phyloP scores from a whole-genome alignment of 345 rosid genomes.

The Arabidopsis suecica region DNA sequence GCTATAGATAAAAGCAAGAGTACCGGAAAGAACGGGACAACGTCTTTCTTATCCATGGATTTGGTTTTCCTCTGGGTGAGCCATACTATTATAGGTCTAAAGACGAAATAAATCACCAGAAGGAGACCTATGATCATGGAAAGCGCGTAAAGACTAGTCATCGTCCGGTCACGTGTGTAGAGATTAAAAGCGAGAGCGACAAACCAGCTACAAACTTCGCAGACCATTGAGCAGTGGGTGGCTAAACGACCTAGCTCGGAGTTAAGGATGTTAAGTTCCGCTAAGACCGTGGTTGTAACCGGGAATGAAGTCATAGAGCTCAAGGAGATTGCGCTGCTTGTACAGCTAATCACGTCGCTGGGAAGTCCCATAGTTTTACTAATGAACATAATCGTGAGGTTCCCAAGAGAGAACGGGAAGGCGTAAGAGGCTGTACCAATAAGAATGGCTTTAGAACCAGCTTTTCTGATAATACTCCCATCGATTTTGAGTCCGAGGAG shows the following conservation, averaged over 20 bases:
- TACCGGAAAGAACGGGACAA: constrained; percentile 38
- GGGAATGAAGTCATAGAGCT: constrained; percentile 47
- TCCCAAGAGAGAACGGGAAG: constrained; percentile 42
- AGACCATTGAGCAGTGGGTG: constrained; percentile 42
- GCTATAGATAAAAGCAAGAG: constrained; percentile 30
- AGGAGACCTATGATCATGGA: constrained; percentile 11
- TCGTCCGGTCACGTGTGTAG: constrained; percentile 31
- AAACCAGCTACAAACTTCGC: constrained; percentile 40
- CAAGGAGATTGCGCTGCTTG: constrained; percentile 24
- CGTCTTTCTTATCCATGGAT: constrained; percentile 22
- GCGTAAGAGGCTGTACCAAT: constrained; percentile 45
- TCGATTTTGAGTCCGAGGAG: constrained; percentile 43
- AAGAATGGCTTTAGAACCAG: constrained; percentile 36
- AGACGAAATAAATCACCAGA: background rate
- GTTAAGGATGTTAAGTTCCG: constrained; percentile 45
- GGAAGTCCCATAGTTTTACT: constrained; percentile 23
- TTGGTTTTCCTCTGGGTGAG: constrained; percentile 31
- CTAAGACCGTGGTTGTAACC: constrained; percentile 43
- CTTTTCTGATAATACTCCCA: constrained; percentile 38
- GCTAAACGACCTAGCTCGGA: constrained; percentile 48
- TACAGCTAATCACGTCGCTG: background rate
- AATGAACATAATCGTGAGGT: constrained; percentile 27
- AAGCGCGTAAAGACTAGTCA: constrained; percentile 13
- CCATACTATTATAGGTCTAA: constrained; percentile 41
- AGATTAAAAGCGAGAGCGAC: constrained; percentile 37